Percentiles rank a stretch among this genome's conserved stretches.
phyloP scores from a whole-genome alignment of 768 basidiomycete genomes.

The Dioszegia crocea region DNA sequence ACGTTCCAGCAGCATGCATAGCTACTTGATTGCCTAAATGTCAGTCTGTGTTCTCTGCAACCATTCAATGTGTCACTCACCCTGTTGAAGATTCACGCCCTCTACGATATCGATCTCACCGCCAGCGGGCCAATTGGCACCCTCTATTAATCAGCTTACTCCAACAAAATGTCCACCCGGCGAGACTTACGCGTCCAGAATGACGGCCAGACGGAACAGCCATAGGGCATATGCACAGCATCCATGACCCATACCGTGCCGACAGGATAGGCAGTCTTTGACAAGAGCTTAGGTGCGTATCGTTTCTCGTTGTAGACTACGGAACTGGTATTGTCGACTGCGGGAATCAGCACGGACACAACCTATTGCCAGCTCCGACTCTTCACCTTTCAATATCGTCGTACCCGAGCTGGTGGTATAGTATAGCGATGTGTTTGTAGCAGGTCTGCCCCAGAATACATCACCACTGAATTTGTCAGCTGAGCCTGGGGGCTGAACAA shows the following conservation, averaged over 20 bases:
- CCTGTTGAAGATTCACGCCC: slow-evolving; percentile 62
- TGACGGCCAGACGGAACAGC: slow-evolving; percentile 55
- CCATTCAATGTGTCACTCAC: neutral
- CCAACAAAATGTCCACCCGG: no score
- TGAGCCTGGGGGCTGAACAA: neutral
- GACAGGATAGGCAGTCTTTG: slow-evolving; percentile 40
- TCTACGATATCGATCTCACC: slow-evolving; percentile 76
- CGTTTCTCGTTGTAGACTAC: slow-evolving; percentile 49
- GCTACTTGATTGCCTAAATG: slow-evolving; percentile 63
- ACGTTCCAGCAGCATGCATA: slow-evolving; percentile 61
- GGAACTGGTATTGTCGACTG: slow-evolving; percentile 41
- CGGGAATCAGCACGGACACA: neutral
- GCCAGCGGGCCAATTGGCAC: slow-evolving; percentile 28
- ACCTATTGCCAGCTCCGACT: slow-evolving; percentile 17
- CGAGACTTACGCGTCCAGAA: slow-evolving; percentile 38
- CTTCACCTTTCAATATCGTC: slow-evolving; percentile 42
- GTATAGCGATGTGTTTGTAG: slow-evolving; percentile 25
- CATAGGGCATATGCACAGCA: slow-evolving; percentile 54
- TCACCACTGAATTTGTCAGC: slow-evolving; percentile 29
- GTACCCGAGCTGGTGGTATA: slow-evolving; percentile 24
- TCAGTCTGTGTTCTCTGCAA: neutral
- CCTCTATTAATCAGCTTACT: slow-evolving; percentile 22
- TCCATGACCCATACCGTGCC: slow-evolving; percentile 48
- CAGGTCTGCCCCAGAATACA: slow-evolving; percentile 41
- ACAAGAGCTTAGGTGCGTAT: slow-evolving; percentile 44